phyloP scores from a whole-genome alignment of 2,329 filamentous ascomycete genomes.

The Neonectria coccinea region DNA sequence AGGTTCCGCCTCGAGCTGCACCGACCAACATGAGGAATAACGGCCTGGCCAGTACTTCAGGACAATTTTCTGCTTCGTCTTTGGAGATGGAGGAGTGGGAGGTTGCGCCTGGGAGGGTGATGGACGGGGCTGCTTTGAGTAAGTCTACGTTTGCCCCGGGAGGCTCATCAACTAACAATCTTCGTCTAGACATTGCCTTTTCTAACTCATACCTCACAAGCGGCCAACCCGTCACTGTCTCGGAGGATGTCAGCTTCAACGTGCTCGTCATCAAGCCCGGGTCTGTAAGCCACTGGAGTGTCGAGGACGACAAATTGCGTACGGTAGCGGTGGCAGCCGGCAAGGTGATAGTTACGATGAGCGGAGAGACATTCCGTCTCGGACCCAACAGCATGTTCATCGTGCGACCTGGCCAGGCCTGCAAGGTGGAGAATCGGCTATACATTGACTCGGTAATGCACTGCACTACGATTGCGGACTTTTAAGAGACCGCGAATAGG shows the following conservation, averaged over 20 bases:
- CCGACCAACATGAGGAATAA: not conserved
- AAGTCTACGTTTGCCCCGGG: slow-evolving; percentile 35
- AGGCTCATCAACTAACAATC: not conserved
- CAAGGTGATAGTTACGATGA: slow-evolving; percentile 56
- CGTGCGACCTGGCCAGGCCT: slow-evolving; percentile 53
- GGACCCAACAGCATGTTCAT: slow-evolving; percentile 60
- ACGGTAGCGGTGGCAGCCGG: slow-evolving; percentile 56
- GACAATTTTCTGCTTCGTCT: not conserved
- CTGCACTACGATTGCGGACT: slow-evolving; percentile 50
- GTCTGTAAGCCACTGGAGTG: slow-evolving; percentile 47
- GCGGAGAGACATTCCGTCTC: slow-evolving; percentile 52
- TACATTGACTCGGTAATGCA: slow-evolving; percentile 60
- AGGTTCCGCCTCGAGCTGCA: not conserved
- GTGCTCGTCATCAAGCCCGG: slow-evolving; percentile 57
- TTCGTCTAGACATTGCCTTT: slow-evolving; percentile 55
- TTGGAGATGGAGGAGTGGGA: slow-evolving; percentile 60
- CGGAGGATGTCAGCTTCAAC: slow-evolving; percentile 55
- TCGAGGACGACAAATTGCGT: slow-evolving; percentile 49
- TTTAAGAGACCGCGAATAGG: slow-evolving; percentile 33
- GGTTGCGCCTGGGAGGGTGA: slow-evolving; percentile 57
- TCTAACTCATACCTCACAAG: slow-evolving; percentile 57
- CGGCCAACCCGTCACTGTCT: slow-evolving; percentile 51
- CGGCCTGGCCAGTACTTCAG: not conserved
- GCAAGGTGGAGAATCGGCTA: slow-evolving; percentile 56
- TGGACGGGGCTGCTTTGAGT: slow-evolving; percentile 51